Evolutionary conservation across 768 basidiomycete species (phyloP).

Genomic region (Mycena vitilis): DNA sequence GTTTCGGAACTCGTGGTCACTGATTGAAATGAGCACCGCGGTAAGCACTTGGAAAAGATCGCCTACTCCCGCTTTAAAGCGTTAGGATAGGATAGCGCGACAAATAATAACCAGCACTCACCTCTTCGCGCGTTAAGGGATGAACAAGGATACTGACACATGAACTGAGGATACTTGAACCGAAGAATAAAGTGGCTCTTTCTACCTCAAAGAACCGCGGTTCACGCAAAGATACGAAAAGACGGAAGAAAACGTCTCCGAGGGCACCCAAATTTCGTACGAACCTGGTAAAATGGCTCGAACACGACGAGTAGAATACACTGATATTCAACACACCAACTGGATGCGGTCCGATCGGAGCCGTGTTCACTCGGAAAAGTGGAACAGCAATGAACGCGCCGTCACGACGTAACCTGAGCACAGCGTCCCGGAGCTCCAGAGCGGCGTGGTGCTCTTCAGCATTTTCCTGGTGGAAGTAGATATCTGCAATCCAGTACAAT

Average conservation of each 20-base stretch:
- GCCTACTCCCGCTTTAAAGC: slow-evolving; percentile 61
- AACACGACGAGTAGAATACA: no score
- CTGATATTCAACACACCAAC: slow-evolving; percentile 60
- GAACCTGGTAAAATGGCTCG: slow-evolving; percentile 59
- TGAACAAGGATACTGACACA: slow-evolving; percentile 73
- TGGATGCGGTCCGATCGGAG: slow-evolving; percentile 81
- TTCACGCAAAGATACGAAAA: slow-evolving; percentile 81
- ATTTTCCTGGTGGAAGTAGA: slow-evolving; percentile 82
- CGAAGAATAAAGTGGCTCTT: no score
- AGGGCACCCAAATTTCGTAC: slow-evolving; percentile 85
- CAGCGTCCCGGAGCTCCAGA: slow-evolving; percentile 75
- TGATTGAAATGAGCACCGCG: slow-evolving; percentile 40
- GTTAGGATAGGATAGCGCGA: slow-evolving; percentile 15
- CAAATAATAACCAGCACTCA: slow-evolving; percentile 44
- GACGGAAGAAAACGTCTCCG: slow-evolving; percentile 79
- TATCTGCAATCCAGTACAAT: slow-evolving; percentile 58
- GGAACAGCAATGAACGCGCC: slow-evolving; percentile 87
- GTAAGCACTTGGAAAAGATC: slow-evolving; percentile 4
- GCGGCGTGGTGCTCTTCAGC: slow-evolving; percentile 71
- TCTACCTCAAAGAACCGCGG: slow-evolving; percentile 74
- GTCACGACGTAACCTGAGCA: slow-evolving; percentile 75
- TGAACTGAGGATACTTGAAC: no score
- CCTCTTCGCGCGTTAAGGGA: slow-evolving; percentile 78
- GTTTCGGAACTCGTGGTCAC: slow-evolving; percentile 76
- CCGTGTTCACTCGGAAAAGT: slow-evolving; percentile 74